Evolutionary conservation across 108 stramenopile genomes (phyloP).

Genomic region (Fragilariopsis cylindrus): DNA sequence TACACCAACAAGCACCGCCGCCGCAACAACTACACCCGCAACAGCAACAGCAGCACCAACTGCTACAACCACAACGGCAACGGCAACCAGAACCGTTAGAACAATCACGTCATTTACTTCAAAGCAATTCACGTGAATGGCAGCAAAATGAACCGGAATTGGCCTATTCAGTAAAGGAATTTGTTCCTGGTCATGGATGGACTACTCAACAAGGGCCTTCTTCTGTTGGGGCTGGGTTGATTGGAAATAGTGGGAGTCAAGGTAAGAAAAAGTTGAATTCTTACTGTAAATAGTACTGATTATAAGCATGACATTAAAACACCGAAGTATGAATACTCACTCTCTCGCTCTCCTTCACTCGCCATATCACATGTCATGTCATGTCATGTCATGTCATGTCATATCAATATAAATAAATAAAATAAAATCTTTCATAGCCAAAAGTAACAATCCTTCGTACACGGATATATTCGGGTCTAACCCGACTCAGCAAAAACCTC

Average conservation of each 20-base stretch:
- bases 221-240: no score
- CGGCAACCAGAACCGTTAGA: conserved; percentile 8
- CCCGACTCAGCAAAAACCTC: background rate
- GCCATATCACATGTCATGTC: no score
- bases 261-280: background rate
- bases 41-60: background rate
- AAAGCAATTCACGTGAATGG: conserved; percentile 4
- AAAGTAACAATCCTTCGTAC: conserved; percentile 11
- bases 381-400: no score
- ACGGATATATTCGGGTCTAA: conserved; percentile 19
- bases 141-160: conserved; percentile 20
- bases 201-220: conserved; percentile 3
- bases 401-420: no score
- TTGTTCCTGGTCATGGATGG: conserved; percentile 51
- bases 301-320: no score
- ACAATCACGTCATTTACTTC: background rate
- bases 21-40: background rate
- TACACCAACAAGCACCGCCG: background rate
- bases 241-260: background rate
- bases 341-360: no score
- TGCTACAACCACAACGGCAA: background rate
- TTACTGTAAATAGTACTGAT: background rate
- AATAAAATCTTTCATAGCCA: background rate
- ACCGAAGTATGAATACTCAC: no score
- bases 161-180: conserved; percentile 44